A percentile compares a stretch with the other conserved stretches of the same genome.
Conservation (phyloP, 192 early-diverging fungal genomes). For the Coemansia furcata region DNA sequence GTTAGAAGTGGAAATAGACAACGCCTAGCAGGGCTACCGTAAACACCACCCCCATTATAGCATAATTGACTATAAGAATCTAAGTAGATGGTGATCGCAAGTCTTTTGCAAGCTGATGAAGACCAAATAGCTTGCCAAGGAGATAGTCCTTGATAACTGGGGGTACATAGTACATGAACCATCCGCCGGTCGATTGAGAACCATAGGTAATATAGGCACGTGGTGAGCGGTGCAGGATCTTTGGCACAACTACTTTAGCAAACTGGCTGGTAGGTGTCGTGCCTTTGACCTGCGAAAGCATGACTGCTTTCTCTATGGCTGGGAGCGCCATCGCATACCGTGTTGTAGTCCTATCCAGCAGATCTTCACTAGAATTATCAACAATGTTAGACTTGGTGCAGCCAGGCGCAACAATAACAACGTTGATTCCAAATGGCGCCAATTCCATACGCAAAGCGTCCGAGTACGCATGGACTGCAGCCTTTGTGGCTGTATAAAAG, state of each 20-base stretch:
- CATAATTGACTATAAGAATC: neutral
- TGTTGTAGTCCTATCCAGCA: constrained; percentile 35
- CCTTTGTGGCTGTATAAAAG: constrained; percentile 59
- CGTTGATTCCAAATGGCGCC: constrained; percentile 60
- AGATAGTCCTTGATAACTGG: constrained; percentile 48
- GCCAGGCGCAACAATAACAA: constrained; percentile 61
- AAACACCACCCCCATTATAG: neutral
- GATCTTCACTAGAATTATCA: constrained; percentile 25
- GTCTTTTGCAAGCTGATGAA: constrained; percentile 18
- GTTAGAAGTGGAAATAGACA: neutral
- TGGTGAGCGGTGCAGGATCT: constrained; percentile 43
- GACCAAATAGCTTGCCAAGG: constrained; percentile 45
- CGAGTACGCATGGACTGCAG: constrained; percentile 62
- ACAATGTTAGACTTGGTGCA: constrained; percentile 65
- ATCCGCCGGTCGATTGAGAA: constrained; percentile 24
- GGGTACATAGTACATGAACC: constrained; percentile 55
- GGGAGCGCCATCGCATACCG: constrained; percentile 45
- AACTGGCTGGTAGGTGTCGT: constrained; percentile 57
- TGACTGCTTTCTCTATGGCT: constrained; percentile 47
- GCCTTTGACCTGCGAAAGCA: constrained; percentile 51
- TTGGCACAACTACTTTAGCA: constrained; percentile 55
- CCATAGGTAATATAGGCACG: constrained; percentile 61
- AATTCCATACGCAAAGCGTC: constrained; percentile 66
- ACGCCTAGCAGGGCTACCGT: neutral
- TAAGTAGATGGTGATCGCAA: neutral